These are phyloP conservation scores for Mimosa bimucronata DNA, from an alignment of 306 rosid genomes.

Conservation along the genomic window DNA sequence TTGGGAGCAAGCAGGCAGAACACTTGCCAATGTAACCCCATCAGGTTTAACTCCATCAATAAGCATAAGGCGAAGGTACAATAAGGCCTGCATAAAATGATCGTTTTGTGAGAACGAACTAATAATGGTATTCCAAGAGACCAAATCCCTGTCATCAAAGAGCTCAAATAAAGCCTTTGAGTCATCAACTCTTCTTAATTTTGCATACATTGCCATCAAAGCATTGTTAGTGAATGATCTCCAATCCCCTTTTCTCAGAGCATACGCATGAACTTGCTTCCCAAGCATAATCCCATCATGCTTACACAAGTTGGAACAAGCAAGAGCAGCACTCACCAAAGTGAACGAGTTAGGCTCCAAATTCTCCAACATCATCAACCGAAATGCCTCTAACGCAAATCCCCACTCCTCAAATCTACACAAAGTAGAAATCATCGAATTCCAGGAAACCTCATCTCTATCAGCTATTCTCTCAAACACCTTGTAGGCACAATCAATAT, in stretches of 20 bases:
- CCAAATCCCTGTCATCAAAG: slow-evolving; percentile 71
- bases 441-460: slow-evolving; percentile 85
- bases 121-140: slow-evolving; percentile 81
- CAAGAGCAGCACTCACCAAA: slow-evolving; percentile 68
- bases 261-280: slow-evolving; percentile 71
- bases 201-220: slow-evolving; percentile 78
- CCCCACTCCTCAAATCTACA: slow-evolving; percentile 78
- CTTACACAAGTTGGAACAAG: slow-evolving; percentile 58
- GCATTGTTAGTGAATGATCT: slow-evolving; percentile 72
- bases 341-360: slow-evolving; percentile 75
- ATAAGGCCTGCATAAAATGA: slow-evolving; percentile 64
- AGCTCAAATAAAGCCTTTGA: slow-evolving; percentile 63
- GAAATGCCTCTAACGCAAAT: slow-evolving; percentile 55
- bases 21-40: slow-evolving; percentile 78
- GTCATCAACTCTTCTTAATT: slow-evolving; percentile 57
- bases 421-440: slow-evolving; percentile 63
- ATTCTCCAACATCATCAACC: slow-evolving; percentile 56
- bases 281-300: slow-evolving; percentile 58
- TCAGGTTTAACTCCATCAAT: slow-evolving; percentile 62
- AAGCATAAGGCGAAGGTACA: slow-evolving; percentile 53
- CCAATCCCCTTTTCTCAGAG: slow-evolving; percentile 56
- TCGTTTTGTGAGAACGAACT: slow-evolving; percentile 78
- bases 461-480: slow-evolving; percentile 63
- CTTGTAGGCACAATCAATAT: slow-evolving; percentile 48
- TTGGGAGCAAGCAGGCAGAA: slow-evolving; percentile 84